These are phyloP conservation scores for Microcos paniculata DNA, from an alignment of 345 rosid species.

Conservation along the genomic window DNA sequence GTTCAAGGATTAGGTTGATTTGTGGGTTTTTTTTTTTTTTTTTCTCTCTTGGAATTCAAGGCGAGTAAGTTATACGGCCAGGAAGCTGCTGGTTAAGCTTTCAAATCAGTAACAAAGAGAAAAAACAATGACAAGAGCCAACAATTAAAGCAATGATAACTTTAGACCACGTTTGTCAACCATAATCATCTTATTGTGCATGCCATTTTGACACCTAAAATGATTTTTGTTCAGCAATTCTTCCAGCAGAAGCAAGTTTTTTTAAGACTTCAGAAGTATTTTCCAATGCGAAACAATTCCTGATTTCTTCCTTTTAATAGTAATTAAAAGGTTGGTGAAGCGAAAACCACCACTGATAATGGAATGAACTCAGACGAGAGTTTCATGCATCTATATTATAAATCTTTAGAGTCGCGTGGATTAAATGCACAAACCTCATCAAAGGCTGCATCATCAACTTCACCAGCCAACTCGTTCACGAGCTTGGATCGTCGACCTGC, in stretches of 20 bases:
- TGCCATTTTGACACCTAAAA: not conserved
- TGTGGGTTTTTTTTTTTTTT: not conserved
- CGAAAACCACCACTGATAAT: not conserved
- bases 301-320: not conserved
- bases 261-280: not conserved
- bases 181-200: not conserved
- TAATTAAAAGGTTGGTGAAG: not conserved
- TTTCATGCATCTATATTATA: no score
- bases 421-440: slow-evolving; percentile 36
- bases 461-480: slow-evolving; percentile 18
- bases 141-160: not conserved
- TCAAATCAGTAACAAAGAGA: not conserved
- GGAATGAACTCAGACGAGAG: not conserved
- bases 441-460: slow-evolving; percentile 21
- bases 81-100: not conserved
- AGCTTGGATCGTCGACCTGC: slow-evolving; percentile 49
- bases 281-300: no score
- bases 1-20: not conserved
- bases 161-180: not conserved
- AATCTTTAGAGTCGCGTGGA: no score
- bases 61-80: not conserved
- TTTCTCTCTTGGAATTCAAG: not conserved
- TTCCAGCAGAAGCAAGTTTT: not conserved
- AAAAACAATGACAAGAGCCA: not conserved
- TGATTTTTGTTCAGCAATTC: not conserved